A percentile compares a stretch with the other conserved stretches of the same genome.
Evolutionary conservation across 177 flowering plant species (phyloP).

Genomic region (Vitis hybrid): DNA sequence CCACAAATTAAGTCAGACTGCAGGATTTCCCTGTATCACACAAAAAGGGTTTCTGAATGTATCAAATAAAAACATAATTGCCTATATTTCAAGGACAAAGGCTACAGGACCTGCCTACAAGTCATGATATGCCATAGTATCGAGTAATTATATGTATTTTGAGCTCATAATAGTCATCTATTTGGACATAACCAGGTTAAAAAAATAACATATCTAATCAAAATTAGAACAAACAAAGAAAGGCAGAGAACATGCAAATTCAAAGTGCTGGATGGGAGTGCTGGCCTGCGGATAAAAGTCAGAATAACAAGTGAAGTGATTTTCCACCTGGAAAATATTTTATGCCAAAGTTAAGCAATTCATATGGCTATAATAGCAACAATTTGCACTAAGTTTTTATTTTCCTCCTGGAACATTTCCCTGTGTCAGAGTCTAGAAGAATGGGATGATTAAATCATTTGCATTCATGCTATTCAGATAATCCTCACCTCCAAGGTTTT

Average conservation of each 20-base stretch:
- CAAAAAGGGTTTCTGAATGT: conserved; percentile 1
- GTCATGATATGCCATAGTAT: neutral
- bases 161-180: neutral
- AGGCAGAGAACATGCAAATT: neutral
- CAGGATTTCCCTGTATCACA: conserved; percentile 68
- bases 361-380: neutral
- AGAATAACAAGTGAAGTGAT: neutral
- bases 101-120: neutral
- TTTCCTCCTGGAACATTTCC: neutral
- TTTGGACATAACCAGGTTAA: neutral
- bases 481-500: neutral
- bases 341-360: neutral
- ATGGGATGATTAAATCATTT: neutral
- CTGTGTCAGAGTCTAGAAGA: neutral
- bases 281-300: neutral
- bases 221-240: too few species aligned
- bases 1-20: conserved; percentile 58
- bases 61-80: neutral
- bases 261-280: neutral
- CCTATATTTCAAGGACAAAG: neutral
- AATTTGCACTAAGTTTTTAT: neutral
- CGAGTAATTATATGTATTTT: neutral
- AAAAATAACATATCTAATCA: neutral
- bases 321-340: neutral
- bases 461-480: neutral